Base-by-base conservation (phyloP, 345 rosid genomes). In the Citrus medica region DNA sequence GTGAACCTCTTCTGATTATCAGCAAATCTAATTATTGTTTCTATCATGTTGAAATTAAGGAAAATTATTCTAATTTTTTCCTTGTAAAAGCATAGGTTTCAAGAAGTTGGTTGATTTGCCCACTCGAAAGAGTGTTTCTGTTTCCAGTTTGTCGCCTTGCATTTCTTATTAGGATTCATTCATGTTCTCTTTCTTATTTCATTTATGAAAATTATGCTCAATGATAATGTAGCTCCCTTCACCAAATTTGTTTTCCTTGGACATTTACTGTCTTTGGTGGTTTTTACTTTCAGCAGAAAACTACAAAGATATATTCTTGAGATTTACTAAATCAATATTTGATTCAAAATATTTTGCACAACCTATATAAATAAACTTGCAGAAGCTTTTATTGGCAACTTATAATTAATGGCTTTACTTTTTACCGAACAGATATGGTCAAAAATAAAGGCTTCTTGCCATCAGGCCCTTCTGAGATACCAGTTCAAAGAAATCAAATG, bases 401-500 rank as follows among this genome's bases (percentile, higher is more conserved):
- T 48, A 24, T 22, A 28, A 30, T 25, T 76, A 66, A 74, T 69
- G 5, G 6, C 25, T 77, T 82, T 67, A 56, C 72, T 84, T 82
- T 72, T 40, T 63, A 74, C 77, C 78, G 79, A 70, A 77, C 98
- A 94, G 99, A 97, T 85, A 97, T 97, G 99, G 99, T 97, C 53
- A 97, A 97, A 86, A 97, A 94, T 84, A 94, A 97, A 82, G 99
- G 98, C 19, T 97, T 97, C 86, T 83, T 97, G 88, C 99, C 99
- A 42, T 92, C 99, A 33, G 95, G 95, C 55, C 99, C 99, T 77
- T 97, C 98, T 2, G 98, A 94, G 85, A 94, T 97, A 81, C 91
- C 98, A 10, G 59, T 88, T 76, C 99, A 94, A 81, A 88, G 99
- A 75, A 92, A 85, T 83, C 99, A 96, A 84, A 85, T 94, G 32